Percentiles rank a stretch among this genome's conserved stretches.
phyloP scores from a whole-genome alignment of 495 filamentous ascomycete genomes.

The Trichoderma reesei region DNA sequence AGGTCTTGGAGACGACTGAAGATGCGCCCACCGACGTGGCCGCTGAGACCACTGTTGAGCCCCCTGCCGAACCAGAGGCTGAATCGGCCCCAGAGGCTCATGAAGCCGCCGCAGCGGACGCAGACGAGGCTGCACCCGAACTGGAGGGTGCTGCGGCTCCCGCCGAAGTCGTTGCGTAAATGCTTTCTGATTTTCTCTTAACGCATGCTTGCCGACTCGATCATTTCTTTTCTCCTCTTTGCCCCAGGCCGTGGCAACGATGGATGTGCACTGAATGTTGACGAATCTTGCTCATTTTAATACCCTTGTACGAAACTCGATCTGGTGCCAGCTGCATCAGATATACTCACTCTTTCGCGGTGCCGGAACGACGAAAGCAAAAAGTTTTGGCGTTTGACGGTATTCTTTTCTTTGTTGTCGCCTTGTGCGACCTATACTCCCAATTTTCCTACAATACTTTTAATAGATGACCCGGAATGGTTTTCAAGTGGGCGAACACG shows the following conservation, averaged over 20 bases:
- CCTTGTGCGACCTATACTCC: background rate
- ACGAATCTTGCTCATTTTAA: conserved; percentile 5
- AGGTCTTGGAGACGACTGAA: background rate
- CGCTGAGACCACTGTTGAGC: background rate
- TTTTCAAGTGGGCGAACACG: background rate
- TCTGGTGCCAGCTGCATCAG: background rate
- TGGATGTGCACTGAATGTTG: background rate
- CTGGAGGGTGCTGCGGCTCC: conserved; percentile 1
- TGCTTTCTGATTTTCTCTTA: background rate
- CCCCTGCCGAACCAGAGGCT: background rate
- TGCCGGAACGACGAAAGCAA: conserved; percentile 6
- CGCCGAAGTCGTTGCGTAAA: background rate
- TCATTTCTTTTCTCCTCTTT: background rate
- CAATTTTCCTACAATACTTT: background rate
- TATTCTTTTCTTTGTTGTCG: background rate
- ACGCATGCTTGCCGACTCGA: background rate
- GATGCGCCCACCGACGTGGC: background rate
- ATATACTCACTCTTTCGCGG: background rate
- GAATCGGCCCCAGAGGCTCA: background rate
- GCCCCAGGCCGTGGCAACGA: background rate
- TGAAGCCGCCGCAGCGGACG: background rate
- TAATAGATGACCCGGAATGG: background rate
- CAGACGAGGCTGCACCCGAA: background rate
- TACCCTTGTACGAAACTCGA: conserved; percentile 5
- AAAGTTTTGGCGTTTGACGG: background rate